A percentile compares a stretch with the other conserved stretches of the same genome.
Evolutionary conservation across 768 basidiomycete genomes (phyloP).

Genomic region (Agrocybe pediades): DNA sequence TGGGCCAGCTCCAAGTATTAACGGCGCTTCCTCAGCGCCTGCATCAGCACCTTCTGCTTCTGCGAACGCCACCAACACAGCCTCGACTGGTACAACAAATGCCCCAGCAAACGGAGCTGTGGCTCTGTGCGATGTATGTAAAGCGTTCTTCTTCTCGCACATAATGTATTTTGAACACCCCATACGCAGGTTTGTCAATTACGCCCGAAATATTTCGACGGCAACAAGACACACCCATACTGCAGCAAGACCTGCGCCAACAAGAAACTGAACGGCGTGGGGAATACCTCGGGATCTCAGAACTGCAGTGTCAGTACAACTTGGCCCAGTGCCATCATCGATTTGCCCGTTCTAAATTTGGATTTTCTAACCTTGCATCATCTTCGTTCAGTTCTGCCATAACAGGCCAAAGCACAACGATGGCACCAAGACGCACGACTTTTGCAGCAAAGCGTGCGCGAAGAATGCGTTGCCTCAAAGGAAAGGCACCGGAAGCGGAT

Average conservation of each 20-base stretch:
- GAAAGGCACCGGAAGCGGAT: slow-evolving; percentile 22
- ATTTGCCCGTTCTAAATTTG: slow-evolving; percentile 1
- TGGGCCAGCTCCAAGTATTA: slow-evolving; percentile 21
- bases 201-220: slow-evolving; percentile 59
- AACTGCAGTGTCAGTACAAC: slow-evolving; percentile 60
- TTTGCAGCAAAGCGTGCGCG: slow-evolving; percentile 66
- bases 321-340: too few relatives aligned
- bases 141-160: slow-evolving; percentile 1
- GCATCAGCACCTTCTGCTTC: slow-evolving; percentile 32
- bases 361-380: background rate
- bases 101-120: slow-evolving; percentile 32
- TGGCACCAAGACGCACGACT: slow-evolving; percentile 58
- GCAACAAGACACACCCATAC: slow-evolving; percentile 55
- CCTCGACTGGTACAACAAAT: slow-evolving; percentile 16
- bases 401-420: slow-evolving; percentile 62
- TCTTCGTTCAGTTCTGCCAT: slow-evolving; percentile 52
- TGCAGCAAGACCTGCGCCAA: slow-evolving; percentile 62
- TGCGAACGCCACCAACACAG: slow-evolving; percentile 23
- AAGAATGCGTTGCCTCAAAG: slow-evolving; percentile 39
- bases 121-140: slow-evolving; percentile 53
- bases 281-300: slow-evolving; percentile 20
- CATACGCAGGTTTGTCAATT: slow-evolving; percentile 52
- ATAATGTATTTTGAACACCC: slow-evolving; percentile 5
- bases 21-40: slow-evolving; percentile 18
- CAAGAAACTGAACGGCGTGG: slow-evolving; percentile 36